phyloP scores from a whole-genome alignment of 257 asterid genomes.

The Solanum corneliomulleri region DNA sequence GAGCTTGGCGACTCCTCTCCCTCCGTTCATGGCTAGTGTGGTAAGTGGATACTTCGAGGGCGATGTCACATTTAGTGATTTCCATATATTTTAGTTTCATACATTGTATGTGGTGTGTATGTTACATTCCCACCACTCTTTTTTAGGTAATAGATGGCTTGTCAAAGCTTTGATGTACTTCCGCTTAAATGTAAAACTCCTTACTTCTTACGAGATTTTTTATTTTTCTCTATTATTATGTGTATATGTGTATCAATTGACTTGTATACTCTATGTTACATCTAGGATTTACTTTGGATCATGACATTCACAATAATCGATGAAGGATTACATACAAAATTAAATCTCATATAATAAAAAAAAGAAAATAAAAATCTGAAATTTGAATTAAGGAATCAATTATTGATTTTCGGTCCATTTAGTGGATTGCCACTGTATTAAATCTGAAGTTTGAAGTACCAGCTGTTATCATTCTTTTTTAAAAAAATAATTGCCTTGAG shows the following conservation, averaged over 20 bases:
- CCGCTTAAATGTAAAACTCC: background rate
- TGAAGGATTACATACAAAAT: background rate
- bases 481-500: background rate
- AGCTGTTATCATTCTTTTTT: background rate
- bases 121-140: background rate
- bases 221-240: background rate
- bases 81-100: background rate
- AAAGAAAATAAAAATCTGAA: background rate
- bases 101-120: background rate
- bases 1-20: background rate
- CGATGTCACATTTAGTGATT: background rate
- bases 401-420: background rate
- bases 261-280: background rate
- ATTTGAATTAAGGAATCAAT: background rate
- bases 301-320: background rate
- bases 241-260: background rate
- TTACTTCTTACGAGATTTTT: background rate
- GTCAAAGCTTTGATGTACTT: background rate
- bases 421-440: background rate
- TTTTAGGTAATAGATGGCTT: background rate
- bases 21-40: background rate
- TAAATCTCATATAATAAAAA: background rate
- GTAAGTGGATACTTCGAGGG: background rate
- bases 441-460: background rate
- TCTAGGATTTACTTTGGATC: background rate